Evolutionary conservation across 2,329 filamentous ascomycete genomes (phyloP).

Genomic region (Arthroderma sp.): DNA sequence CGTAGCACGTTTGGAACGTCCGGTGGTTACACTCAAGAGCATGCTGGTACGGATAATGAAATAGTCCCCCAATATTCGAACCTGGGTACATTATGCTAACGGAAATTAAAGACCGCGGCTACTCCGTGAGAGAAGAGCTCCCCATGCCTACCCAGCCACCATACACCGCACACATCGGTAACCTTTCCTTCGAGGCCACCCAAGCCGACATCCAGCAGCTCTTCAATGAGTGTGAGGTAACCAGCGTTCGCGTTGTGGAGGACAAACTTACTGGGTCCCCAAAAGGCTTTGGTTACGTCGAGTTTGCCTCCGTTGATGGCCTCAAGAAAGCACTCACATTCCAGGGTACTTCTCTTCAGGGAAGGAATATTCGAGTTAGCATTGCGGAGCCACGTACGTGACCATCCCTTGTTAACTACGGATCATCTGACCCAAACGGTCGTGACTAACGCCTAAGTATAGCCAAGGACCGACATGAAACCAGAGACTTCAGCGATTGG

Average conservation of each 20-base stretch:
- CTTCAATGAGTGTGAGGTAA: conserved; percentile 72
- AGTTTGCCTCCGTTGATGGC: conserved; percentile 78
- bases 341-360: conserved; percentile 72
- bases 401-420: conserved; percentile 10
- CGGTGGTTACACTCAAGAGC: not conserved
- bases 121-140: conserved; percentile 49
- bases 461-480: conserved; percentile 81
- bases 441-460: conserved; percentile 28
- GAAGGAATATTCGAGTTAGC: conserved; percentile 82
- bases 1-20: conserved; percentile 18
- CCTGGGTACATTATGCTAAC: conserved; percentile 5
- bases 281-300: conserved; percentile 96
- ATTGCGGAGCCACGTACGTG: conserved; percentile 92
- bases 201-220: conserved; percentile 72
- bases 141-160: conserved; percentile 86
- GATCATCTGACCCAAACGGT: not conserved
- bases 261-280: conserved; percentile 87
- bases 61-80: not conserved
- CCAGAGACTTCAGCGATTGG: conserved; percentile 79
- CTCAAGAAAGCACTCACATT: conserved; percentile 80
- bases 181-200: conserved; percentile 89
- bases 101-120: conserved; percentile 23
- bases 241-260: conserved; percentile 89
- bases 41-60: not conserved
- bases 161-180: conserved; percentile 90